These are phyloP conservation scores for Coleophoma eucalyptorum DNA, from an alignment of 2,329 filamentous ascomycete species.

Conservation along the genomic window DNA sequence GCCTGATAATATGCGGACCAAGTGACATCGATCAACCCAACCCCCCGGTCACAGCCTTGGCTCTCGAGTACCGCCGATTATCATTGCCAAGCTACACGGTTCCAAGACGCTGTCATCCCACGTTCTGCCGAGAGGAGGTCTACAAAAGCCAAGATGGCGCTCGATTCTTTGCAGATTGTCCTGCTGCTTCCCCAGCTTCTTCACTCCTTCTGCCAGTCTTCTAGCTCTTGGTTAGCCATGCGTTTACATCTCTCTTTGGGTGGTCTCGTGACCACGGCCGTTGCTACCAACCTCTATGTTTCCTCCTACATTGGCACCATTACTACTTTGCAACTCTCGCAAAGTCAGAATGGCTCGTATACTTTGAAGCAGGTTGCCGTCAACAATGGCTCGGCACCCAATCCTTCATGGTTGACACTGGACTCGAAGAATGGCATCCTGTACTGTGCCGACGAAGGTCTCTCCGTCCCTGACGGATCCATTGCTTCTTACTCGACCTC, in stretches of 20 bases:
- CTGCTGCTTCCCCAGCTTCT: background rate
- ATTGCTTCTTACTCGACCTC: conserved; percentile 24
- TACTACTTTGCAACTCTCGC: conserved; percentile 26
- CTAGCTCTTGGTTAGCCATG: conserved; percentile 7
- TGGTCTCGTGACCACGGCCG: conserved; percentile 11
- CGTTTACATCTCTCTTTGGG: conserved; percentile 11
- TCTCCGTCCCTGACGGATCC: conserved; percentile 11
- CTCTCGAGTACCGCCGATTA: too few species aligned
- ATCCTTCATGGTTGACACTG: conserved; percentile 21
- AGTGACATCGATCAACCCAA: too few species aligned
- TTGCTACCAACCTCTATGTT: conserved; percentile 29
- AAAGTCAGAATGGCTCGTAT: conserved; percentile 16
- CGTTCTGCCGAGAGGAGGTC: too few species aligned
- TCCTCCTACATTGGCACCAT: conserved; percentile 33
- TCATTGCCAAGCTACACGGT: too few species aligned
- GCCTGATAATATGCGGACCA: too few species aligned
- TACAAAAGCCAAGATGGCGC: background rate
- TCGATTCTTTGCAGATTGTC: background rate
- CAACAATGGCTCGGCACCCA: conserved; percentile 16
- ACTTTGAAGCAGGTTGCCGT: conserved; percentile 12
- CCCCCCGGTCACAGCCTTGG: too few species aligned
- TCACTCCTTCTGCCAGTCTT: background rate
- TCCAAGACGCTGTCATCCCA: too few species aligned
- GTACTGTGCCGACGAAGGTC: conserved; percentile 22
- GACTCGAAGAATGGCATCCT: conserved; percentile 18